Conservation (phyloP, 2,329 filamentous ascomycete genomes). For the Dactylella cylindrospora region DNA sequence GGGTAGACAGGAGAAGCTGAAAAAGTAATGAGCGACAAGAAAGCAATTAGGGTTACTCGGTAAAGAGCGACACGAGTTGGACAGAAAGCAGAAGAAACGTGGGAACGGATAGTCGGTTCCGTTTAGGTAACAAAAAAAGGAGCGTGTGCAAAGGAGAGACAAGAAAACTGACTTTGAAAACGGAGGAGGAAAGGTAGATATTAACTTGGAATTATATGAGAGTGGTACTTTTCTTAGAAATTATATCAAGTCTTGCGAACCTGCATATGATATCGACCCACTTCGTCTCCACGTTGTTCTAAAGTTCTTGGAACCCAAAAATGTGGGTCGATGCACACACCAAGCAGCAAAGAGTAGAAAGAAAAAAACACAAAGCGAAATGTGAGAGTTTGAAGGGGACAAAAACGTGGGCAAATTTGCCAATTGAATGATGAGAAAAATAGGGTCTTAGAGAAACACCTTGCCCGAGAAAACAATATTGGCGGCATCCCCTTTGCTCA, state of each 20-base stretch:
- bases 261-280: conserved; percentile 43
- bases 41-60: conserved; percentile 36
- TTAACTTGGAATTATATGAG: conserved; percentile 38
- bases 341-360: too few species aligned
- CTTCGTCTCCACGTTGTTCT: conserved; percentile 9
- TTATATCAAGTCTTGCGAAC: conserved; percentile 24
- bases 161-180: neutral
- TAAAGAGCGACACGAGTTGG: conserved; percentile 42
- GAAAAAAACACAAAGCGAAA: conserved; percentile 17
- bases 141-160: conserved; percentile 13
- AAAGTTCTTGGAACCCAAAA: too few species aligned
- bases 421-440: conserved; percentile 15
- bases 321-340: conserved; percentile 25
- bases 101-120: conserved; percentile 32
- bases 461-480: too few species aligned
- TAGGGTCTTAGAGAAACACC: conserved; percentile 7
- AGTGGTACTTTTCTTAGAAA: conserved; percentile 36
- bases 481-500: too few species aligned
- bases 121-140: conserved; percentile 34
- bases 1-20: conserved; percentile 3
- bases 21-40: conserved; percentile 42
- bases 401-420: conserved; percentile 31
- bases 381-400: too few species aligned
- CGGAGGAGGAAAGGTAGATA: conserved; percentile 21
- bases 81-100: conserved; percentile 25